Evolutionary conservation across 257 asterid species (phyloP).

Genomic region (Scutellaria baicalensis): DNA sequence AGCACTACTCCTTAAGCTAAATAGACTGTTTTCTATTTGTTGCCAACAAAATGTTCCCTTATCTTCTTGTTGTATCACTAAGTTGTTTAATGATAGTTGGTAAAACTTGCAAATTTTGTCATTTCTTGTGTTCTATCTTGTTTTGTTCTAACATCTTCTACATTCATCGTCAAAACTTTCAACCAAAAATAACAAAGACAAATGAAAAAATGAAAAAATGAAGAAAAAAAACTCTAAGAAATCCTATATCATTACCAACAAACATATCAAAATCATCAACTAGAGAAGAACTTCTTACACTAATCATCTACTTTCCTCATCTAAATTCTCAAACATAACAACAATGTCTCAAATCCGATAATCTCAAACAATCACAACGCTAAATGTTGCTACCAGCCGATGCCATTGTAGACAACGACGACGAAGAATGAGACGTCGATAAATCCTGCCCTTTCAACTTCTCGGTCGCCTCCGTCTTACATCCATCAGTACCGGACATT

Average conservation of each 20-base stretch:
- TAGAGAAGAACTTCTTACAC: background rate
- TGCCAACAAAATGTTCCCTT: no score
- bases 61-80: no score
- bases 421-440: constrained; percentile 22
- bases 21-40: no score
- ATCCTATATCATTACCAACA: no score
- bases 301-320: background rate
- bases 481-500: constrained; percentile 13
- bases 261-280: no score
- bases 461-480: background rate
- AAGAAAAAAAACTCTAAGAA: background rate
- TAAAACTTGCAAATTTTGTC: no score
- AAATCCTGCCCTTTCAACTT: constrained; percentile 16
- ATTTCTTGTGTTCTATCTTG: background rate
- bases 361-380: background rate
- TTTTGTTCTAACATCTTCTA: background rate
- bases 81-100: no score
- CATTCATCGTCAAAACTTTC: background rate
- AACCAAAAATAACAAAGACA: background rate
- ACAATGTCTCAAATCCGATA: background rate
- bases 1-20: no score
- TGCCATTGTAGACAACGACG: constrained; percentile 35
- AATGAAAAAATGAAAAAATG: background rate
- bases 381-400: constrained; percentile 22
- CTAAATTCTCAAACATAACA: background rate